Conservation (phyloP, 2,329 filamentous ascomycete genomes). For the Ascochyta pisi region DNA sequence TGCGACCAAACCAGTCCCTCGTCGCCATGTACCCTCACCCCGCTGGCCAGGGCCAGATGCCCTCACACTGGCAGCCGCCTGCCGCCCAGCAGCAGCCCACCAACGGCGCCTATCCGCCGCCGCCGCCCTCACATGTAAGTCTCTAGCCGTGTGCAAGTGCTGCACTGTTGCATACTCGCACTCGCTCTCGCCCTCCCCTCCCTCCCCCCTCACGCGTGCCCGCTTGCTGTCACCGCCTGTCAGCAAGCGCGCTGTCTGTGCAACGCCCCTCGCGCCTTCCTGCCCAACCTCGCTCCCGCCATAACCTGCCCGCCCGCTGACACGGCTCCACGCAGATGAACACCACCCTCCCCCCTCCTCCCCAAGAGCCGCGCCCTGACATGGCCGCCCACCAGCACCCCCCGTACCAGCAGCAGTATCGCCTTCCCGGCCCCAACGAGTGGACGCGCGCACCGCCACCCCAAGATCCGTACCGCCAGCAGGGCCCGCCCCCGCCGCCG, state of each 20-base stretch:
- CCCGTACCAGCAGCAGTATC: constrained; percentile 54
- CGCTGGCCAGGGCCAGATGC: constrained; percentile 48
- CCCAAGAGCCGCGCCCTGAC: constrained; percentile 50
- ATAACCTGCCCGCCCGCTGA: constrained; percentile 24
- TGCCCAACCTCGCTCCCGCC: constrained; percentile 7
- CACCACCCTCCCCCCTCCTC: constrained; percentile 42
- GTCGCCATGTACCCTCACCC: constrained; percentile 45
- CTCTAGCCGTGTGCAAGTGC: background rate
- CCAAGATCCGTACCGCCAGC: constrained; percentile 49
- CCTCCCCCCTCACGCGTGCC: constrained; percentile 1
- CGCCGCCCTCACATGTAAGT: constrained; percentile 45
- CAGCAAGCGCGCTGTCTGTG: constrained; percentile 1
- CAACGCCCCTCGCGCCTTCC: constrained; percentile 12
- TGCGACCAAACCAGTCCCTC: background rate
- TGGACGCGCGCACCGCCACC: constrained; percentile 52
- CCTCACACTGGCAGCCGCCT: constrained; percentile 48
- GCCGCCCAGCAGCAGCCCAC: constrained; percentile 42
- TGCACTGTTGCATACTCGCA: background rate
- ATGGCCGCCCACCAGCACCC: constrained; percentile 56
- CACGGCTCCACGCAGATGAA: constrained; percentile 40
- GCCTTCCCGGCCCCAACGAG: constrained; percentile 55
- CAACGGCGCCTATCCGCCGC: constrained; percentile 45
- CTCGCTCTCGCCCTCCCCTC: background rate
- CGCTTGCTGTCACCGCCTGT: constrained; percentile 1
- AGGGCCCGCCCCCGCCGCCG: constrained; percentile 48